Conservation (phyloP, 2,329 filamentous ascomycete species). For the Aspergillus sojae region DNA sequence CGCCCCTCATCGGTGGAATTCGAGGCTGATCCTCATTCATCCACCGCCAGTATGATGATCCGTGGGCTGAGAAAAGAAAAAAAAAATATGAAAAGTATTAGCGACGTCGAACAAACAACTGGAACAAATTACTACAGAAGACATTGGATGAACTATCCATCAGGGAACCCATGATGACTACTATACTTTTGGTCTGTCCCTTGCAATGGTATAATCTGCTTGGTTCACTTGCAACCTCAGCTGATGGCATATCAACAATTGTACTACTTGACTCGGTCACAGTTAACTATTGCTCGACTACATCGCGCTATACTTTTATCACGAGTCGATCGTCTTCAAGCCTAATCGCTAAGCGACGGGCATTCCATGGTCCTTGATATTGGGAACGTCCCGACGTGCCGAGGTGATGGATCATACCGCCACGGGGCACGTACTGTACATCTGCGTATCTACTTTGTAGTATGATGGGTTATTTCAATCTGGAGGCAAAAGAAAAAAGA, state of each 20-base stretch:
- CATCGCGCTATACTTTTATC: not conserved
- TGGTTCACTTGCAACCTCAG: not conserved
- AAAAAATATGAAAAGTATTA: not conserved
- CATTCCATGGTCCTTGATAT: slow-evolving; percentile 9
- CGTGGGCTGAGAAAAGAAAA: not conserved
- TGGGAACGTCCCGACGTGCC: slow-evolving; percentile 7
- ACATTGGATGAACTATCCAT: not conserved
- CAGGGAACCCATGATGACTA: not conserved
- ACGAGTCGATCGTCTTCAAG: not conserved
- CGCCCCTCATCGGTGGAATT: slow-evolving; percentile 17
- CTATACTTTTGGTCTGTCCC: not conserved
- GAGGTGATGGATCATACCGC: slow-evolving; percentile 14
- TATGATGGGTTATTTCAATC: not conserved
- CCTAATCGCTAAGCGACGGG: not conserved
- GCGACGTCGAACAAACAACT: too few species aligned
- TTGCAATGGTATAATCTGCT: not conserved
- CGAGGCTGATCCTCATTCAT: slow-evolving; percentile 26
- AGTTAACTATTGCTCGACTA: not conserved
- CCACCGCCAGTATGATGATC: slow-evolving; percentile 18
- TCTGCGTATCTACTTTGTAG: not conserved
- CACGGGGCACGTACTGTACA: slow-evolving; percentile 1
- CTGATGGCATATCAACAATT: not conserved
- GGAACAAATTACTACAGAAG: not conserved
- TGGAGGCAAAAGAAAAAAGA: not conserved
- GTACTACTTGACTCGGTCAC: not conserved